Evolutionary conservation across 768 basidiomycete genomes (phyloP).

Genomic region (Calocera cornea): DNA sequence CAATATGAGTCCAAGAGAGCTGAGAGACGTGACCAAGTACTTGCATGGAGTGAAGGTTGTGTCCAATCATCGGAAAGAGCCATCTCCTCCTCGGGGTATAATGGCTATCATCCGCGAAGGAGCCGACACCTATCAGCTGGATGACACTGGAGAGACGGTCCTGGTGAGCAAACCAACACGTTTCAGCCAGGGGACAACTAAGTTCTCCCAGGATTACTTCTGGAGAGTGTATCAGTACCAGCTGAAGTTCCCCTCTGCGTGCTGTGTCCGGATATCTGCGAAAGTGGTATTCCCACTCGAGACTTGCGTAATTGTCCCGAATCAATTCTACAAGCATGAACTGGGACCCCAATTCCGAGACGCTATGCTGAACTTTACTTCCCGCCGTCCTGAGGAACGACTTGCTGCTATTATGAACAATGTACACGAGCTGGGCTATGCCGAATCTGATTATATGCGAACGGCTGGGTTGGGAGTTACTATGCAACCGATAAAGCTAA

Average conservation of each 20-base stretch:
- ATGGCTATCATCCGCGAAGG: neutral
- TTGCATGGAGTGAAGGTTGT: constrained; percentile 12
- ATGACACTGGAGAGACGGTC: neutral
- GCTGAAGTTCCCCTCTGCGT: neutral
- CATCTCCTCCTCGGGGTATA: neutral
- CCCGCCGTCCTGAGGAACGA: neutral
- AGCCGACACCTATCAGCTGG: neutral
- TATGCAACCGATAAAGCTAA: neutral
- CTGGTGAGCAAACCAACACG: neutral
- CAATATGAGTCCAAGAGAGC: constrained; percentile 48
- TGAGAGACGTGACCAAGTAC: constrained; percentile 53
- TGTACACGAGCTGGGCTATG: neutral
- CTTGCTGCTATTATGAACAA: neutral
- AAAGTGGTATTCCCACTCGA: neutral
- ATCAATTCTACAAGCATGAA: constrained; percentile 2
- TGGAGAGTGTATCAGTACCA: constrained; percentile 2
- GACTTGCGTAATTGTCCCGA: neutral
- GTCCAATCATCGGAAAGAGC: neutral
- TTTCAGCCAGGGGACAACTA: neutral
- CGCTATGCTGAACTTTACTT: neutral
- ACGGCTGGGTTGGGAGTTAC: neutral
- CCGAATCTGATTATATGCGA: neutral
- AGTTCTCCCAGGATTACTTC: neutral
- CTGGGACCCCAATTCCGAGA: neutral
- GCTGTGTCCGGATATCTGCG: neutral